Conservation (phyloP, 208 protist species). For the Acanthamoeba quina region DNA sequence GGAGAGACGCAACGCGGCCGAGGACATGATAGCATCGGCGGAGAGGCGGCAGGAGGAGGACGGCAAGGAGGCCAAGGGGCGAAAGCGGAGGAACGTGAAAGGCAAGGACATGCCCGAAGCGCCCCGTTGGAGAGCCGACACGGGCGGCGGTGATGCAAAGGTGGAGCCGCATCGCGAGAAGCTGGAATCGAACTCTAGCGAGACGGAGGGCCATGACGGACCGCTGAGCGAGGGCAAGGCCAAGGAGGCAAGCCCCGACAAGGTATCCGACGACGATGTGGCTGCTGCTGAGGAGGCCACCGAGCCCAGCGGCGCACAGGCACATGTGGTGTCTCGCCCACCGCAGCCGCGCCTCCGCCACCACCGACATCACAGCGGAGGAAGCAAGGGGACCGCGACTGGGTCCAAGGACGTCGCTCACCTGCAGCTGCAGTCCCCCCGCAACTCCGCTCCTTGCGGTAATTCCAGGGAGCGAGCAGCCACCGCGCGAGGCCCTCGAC, state of each 20-base stretch:
- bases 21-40: too few species aligned
- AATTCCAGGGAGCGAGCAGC: too few species aligned
- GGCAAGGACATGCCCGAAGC: too few species aligned
- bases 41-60: neutral
- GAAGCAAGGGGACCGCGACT: neutral
- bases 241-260: conserved; percentile 23
- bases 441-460: neutral
- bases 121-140: neutral
- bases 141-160: neutral
- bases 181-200: neutral
- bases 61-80: neutral
- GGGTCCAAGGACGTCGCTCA: neutral
- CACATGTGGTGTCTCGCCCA: neutral
- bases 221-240: too few species aligned
- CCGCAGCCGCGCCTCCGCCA: too few species aligned
- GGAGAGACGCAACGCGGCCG: too few species aligned
- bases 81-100: neutral
- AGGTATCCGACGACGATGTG: neutral
- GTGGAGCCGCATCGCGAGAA: neutral
- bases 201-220: neutral
- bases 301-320: too few species aligned
- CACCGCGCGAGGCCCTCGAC: too few species aligned
- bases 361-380: neutral
- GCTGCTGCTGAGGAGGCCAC: neutral
- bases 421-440: neutral